These are phyloP conservation scores for Chlorella vulgaris DNA, from an alignment of 139 green algal species.

Conservation along the genomic window DNA sequence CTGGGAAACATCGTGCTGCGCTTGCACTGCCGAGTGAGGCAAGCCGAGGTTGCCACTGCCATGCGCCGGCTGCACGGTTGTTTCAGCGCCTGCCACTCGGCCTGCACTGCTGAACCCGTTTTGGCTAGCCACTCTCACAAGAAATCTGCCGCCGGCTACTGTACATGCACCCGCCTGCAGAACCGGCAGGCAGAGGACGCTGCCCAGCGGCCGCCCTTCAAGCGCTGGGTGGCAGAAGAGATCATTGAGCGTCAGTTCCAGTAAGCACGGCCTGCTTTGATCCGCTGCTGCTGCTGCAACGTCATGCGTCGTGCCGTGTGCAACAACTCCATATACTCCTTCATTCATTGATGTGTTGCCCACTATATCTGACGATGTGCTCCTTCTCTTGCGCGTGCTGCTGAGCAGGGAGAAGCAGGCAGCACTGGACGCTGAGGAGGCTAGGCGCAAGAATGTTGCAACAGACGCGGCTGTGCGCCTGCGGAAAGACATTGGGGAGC, in stretches of 20 bases:
- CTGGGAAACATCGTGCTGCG: too few species aligned
- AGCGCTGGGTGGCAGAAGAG: slow-evolving; percentile 39
- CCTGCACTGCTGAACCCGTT: too few species aligned
- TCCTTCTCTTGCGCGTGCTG: background rate
- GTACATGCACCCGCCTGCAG: slow-evolving; percentile 1
- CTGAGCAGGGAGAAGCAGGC: slow-evolving; percentile 38
- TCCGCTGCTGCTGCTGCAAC: background rate
- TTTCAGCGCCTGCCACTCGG: too few species aligned
- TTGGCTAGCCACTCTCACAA: background rate
- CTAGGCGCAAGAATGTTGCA: slow-evolving; percentile 17
- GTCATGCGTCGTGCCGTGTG: background rate
- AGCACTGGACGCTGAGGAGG: slow-evolving; percentile 16
- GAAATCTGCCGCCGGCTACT: too few species aligned
- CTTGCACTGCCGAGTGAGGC: too few species aligned
- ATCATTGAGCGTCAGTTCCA: slow-evolving; percentile 40
- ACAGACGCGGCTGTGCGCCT: background rate
- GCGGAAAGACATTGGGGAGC: slow-evolving; percentile 15
- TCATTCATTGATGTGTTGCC: too few species aligned
- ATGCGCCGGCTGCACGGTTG: too few species aligned
- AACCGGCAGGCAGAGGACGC: slow-evolving; percentile 36
- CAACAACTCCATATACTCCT: too few species aligned
- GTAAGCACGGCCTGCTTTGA: background rate
- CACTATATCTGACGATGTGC: too few species aligned
- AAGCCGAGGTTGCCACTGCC: too few species aligned
- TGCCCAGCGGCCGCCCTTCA: slow-evolving; percentile 25